Evolutionary conservation across 2,329 filamentous ascomycete species (phyloP), one percentile per base, ranked within the genome.

Genomic region (Aulographum hederae): DNA sequence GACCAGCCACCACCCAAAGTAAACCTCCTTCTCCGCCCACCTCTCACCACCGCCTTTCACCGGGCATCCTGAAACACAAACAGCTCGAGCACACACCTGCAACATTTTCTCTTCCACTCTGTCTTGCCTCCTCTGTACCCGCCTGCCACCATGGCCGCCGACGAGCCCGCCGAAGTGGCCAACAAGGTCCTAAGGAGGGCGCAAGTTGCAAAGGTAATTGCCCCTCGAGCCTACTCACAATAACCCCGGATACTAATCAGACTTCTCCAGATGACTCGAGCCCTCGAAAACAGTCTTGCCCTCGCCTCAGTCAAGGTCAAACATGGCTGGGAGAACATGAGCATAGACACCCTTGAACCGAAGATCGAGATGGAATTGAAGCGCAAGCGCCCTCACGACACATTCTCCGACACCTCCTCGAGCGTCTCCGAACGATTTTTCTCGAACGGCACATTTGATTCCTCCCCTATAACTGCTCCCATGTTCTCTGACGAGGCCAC

Each of bases 251-350:
- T 14, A 6, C 6, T 29, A 11, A 8, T 10, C 8, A 42, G 49
- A 40, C 27, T 33, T 35, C 32, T 37, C 32, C 50, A 95, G 89
- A 92, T 98, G 62, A 89, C 85, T 45, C 69, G 86, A 51, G 79
- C 78, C 47, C 65, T 98, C 34, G 84, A 95, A 59, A 84, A 92
- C 61, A 81, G 86, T 40, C 73, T 98, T 37, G 86, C 89, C 36
- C 72, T 95, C 40, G 89, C 89, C 51, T 89, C 91, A 56, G 89
- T 94, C 68, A 95, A 95, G 61, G 84, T 89, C 43, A 84, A 91
- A 57, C 78, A 92, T 60, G 85, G 85, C 51, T 91, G 84, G 75
- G 78, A 94, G 56, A 80, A 89, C 54, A 68, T 92, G 51, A 80
- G 78, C 39, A 70, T 91, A 47, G 80, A 84, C 51, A 74, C 66